Evolutionary conservation across 345 rosid genomes (phyloP).

Genomic region (Firmiana major): DNA sequence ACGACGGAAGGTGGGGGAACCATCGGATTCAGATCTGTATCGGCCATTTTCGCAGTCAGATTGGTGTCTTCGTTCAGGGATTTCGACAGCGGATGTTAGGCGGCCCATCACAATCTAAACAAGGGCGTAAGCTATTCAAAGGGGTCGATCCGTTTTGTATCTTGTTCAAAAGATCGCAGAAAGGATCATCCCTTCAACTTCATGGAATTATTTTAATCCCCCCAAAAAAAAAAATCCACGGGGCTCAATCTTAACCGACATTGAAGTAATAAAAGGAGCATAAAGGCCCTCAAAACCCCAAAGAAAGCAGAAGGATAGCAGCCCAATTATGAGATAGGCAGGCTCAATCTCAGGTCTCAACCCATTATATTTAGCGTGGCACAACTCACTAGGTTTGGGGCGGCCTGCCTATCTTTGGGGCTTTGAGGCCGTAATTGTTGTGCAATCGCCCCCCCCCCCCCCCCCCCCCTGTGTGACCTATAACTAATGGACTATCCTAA

Average conservation of each 20-base stretch:
- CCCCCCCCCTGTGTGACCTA: no score
- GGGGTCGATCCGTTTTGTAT: not conserved
- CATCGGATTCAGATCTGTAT: conserved; percentile 28
- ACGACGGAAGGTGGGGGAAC: conserved; percentile 21
- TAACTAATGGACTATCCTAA: no score
- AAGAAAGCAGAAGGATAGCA: no score
- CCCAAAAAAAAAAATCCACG: not conserved
- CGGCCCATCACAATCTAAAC: conserved; percentile 3
- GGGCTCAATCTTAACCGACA: not conserved
- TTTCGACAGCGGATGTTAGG: conserved; percentile 1
- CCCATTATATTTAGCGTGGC: no score
- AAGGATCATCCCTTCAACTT: not conserved
- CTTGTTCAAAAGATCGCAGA: not conserved
- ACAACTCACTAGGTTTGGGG: no score
- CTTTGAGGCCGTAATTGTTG: no score
- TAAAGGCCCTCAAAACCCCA: not conserved
- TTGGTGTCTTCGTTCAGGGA: not conserved
- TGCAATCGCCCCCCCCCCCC: no score
- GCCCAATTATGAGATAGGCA: not conserved
- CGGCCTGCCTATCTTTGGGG: no score
- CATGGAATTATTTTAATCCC: not conserved
- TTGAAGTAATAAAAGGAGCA: not conserved
- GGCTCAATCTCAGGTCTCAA: no score
- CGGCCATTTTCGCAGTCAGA: conserved; percentile 24
- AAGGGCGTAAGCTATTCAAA: not conserved